Conservation (phyloP, 257 asterid genomes). For the Salvia rosmarinus region DNA sequence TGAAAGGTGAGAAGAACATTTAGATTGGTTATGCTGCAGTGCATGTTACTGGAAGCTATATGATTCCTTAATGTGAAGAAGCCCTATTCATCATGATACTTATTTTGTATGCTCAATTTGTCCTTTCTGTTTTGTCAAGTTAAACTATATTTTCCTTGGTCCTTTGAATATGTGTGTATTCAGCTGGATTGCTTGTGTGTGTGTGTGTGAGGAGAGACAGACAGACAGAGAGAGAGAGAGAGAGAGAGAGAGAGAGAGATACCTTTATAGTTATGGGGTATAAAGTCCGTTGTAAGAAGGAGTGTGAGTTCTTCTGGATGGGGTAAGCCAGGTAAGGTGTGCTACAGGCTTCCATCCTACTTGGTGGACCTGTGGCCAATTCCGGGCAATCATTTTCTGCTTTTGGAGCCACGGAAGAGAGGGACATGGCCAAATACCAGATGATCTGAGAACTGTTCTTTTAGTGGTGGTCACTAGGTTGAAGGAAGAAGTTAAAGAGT, state of each 20-base stretch:
- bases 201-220: not conserved
- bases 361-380: slow-evolving; percentile 41
- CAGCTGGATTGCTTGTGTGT: slow-evolving; percentile 14
- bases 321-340: slow-evolving; percentile 42
- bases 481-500: slow-evolving; percentile 38
- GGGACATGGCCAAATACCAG: slow-evolving; percentile 56
- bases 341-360: slow-evolving; percentile 40
- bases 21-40: slow-evolving; percentile 10
- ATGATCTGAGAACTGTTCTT: slow-evolving; percentile 26
- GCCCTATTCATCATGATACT: slow-evolving; percentile 7
- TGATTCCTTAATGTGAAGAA: slow-evolving; percentile 1
- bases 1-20: slow-evolving; percentile 38
- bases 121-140: not conserved
- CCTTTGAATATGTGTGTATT: not conserved
- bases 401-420: slow-evolving; percentile 60
- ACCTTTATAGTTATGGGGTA: slow-evolving; percentile 82
- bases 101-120: not conserved
- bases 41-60: slow-evolving; percentile 11
- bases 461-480: slow-evolving; percentile 34
- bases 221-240: slow-evolving; percentile 18
- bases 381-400: slow-evolving; percentile 50
- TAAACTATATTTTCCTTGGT: not conserved
- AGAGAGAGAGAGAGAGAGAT: slow-evolving; percentile 28
- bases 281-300: slow-evolving; percentile 54
- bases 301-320: slow-evolving; percentile 47